These are phyloP conservation scores for Nemania sp. DNA, from an alignment of 2,329 filamentous ascomycete species.

Conservation along the genomic window DNA sequence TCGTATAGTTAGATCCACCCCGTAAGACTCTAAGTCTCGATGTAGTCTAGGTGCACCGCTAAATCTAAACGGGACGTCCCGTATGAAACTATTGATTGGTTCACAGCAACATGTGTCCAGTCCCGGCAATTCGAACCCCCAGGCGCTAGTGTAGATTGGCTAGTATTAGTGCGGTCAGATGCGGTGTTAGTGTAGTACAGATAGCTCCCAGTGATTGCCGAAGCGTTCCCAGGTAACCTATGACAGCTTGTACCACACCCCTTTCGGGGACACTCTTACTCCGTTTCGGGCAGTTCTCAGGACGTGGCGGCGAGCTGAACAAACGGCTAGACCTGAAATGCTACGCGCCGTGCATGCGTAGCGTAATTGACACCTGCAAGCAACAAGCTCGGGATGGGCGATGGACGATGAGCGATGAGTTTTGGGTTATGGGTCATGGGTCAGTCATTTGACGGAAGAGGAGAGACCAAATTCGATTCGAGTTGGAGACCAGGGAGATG, in stretches of 20 bases:
- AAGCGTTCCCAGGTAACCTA: not conserved
- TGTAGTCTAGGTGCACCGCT: not conserved
- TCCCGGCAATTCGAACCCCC: constrained; percentile 30
- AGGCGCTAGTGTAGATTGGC: not conserved
- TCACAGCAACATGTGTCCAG: not conserved
- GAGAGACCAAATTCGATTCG: not conserved
- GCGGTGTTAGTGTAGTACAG: not conserved
- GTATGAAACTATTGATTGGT: constrained; percentile 25
- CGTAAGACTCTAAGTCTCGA: too few relatives aligned
- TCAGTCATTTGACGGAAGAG: not conserved
- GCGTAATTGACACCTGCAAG: constrained; percentile 6
- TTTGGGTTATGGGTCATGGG: not conserved
- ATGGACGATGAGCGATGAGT: not conserved
- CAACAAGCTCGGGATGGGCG: not conserved
- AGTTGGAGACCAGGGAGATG: not conserved
- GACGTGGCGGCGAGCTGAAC: constrained; percentile 30
- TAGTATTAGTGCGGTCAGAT: too few relatives aligned
- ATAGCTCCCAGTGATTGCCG: constrained; percentile 21
- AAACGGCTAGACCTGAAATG: constrained; percentile 19
- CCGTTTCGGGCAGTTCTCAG: constrained; percentile 32
- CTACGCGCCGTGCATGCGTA: constrained; percentile 28
- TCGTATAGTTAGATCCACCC: too few relatives aligned
- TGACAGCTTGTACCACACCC: constrained; percentile 19
- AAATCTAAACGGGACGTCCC: constrained; percentile 27
- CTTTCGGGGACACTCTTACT: constrained; percentile 26